A percentile compares a stretch with the other conserved stretches of the same genome.
phyloP scores from a whole-genome alignment of 176 grass and related monocot species.

The Cenchrus purpureus region DNA sequence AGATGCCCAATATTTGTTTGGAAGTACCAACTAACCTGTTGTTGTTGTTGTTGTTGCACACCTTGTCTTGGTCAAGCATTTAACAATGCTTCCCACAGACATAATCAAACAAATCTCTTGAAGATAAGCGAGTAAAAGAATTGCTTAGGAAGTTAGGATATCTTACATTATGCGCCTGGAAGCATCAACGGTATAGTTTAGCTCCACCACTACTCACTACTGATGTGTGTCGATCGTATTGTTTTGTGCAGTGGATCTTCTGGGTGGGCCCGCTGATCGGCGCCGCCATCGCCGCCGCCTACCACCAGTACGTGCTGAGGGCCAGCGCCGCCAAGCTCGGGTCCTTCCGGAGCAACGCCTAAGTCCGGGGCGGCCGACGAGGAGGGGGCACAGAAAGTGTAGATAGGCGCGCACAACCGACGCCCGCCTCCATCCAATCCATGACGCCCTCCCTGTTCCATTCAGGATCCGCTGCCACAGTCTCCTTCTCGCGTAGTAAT shows the following conservation, averaged over 20 bases:
- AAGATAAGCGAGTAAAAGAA: conserved; percentile 21
- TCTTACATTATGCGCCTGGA: background rate
- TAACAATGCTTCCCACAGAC: conserved; percentile 1
- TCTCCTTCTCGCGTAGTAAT: background rate
- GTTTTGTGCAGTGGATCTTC: conserved; percentile 79
- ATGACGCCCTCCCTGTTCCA: background rate
- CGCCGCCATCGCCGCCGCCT: conserved; percentile 69
- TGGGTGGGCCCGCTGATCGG: conserved; percentile 81
- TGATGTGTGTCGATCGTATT: background rate
- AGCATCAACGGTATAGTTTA: background rate
- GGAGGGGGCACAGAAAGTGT: conserved; percentile 36
- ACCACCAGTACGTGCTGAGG: conserved; percentile 74
- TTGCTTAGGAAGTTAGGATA: background rate
- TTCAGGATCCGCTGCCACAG: background rate
- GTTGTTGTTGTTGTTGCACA: background rate
- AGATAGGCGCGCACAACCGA: conserved; percentile 39
- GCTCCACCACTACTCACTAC: background rate
- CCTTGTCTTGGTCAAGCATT: conserved; percentile 29
- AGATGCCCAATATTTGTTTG: conserved; percentile 37
- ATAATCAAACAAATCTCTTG: conserved; percentile 6
- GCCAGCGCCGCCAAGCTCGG: conserved; percentile 62
- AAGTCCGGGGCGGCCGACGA: background rate
- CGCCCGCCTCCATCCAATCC: background rate
- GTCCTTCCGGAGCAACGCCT: conserved; percentile 65
- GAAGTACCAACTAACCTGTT: background rate